Base-by-base conservation (phyloP, 148 eudicot genomes). In the Camellia lanceoleosa region DNA sequence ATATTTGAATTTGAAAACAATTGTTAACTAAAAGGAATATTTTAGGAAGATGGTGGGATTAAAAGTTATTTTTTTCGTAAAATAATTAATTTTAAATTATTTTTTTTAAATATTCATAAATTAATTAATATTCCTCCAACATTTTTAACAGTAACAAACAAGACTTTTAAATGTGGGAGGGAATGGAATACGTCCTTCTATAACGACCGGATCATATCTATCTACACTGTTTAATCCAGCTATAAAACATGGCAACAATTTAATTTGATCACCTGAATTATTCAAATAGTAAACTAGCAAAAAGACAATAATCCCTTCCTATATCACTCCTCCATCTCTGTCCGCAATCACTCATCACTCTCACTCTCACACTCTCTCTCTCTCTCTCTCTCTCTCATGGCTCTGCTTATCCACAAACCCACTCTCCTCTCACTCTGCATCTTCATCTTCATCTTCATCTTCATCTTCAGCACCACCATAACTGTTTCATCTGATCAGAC, bases 401-500 rank as follows among this genome's bases (percentile, higher is more conserved):
- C 87, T 75, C 62, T 82, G 13, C 71, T 77, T 63, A 41, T 14
- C 41, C 63, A 13, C 55, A 82, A 62, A 38, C 38, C 38, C 38
- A 30, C 1, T 30, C 38, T 30, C 38, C 38, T 30, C 38, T 51
- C 46, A 41, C 68, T 74, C 62, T 7, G n/a, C n/a, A n/a, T n/a
- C n/a, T n/a, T 78, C 71, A 0, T 55, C 58, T 12, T 68, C 7
- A 58, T 46, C 60, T 14, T 82, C 68, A n/a, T 82, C 78, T n/a
- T 82, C 63, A 9, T 86, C 77, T 1, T 73, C 84, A 4, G 82
- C 54, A 5, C 80, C 71, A 42, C 81, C 75, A 4, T 59, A 10
- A 1, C 61, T 30, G 4, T 65, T 49, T 58, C 82, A 14, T 42
- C 88, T 47, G 80, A 77, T 70, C 84, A 14, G 8, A 68, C 87